Evolutionary conservation across 257 asterid genomes (phyloP).

Genomic region (Plectranthus barbatus): DNA sequence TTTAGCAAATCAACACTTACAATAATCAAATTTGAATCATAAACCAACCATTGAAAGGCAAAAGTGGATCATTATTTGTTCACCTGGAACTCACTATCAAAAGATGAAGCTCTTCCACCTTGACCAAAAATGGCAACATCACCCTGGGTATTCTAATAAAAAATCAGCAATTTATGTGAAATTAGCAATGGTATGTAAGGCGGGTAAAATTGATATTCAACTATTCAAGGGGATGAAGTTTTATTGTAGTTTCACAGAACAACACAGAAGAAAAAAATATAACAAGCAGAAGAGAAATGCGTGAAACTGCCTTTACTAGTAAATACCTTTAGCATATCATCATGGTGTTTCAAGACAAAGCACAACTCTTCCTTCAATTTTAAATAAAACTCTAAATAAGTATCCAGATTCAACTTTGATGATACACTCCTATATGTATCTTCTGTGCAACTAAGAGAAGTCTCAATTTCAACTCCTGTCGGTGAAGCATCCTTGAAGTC

Average conservation of each 20-base stretch:
- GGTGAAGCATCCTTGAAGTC: slow-evolving; percentile 53
- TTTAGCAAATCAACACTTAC: neutral
- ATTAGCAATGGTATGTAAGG: slow-evolving; percentile 6
- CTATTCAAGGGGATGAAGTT: slow-evolving; percentile 2
- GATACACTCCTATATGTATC: slow-evolving; percentile 25
- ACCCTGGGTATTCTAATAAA: slow-evolving; percentile 32
- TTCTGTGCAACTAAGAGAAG: slow-evolving; percentile 22
- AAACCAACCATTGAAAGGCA: slow-evolving; percentile 1
- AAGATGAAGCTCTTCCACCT: slow-evolving; percentile 23
- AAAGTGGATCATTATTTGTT: slow-evolving; percentile 10
- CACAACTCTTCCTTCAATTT: slow-evolving; percentile 42
- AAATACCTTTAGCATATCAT: slow-evolving; percentile 46
- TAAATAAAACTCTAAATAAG: slow-evolving; percentile 49
- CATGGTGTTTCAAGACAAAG: slow-evolving; percentile 35
- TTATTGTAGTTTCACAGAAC: neutral
- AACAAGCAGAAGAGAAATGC: neutral
- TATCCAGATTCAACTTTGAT: slow-evolving; percentile 36
- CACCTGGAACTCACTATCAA: slow-evolving; percentile 50
- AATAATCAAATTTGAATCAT: neutral
- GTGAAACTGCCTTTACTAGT: neutral
- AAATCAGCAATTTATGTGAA: neutral
- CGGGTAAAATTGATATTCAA: neutral
- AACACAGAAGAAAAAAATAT: neutral
- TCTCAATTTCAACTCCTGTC: slow-evolving; percentile 18
- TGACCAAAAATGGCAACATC: slow-evolving; percentile 22